Base-by-base conservation (phyloP, 345 rosid genomes). In the Erodium maritimum region DNA sequence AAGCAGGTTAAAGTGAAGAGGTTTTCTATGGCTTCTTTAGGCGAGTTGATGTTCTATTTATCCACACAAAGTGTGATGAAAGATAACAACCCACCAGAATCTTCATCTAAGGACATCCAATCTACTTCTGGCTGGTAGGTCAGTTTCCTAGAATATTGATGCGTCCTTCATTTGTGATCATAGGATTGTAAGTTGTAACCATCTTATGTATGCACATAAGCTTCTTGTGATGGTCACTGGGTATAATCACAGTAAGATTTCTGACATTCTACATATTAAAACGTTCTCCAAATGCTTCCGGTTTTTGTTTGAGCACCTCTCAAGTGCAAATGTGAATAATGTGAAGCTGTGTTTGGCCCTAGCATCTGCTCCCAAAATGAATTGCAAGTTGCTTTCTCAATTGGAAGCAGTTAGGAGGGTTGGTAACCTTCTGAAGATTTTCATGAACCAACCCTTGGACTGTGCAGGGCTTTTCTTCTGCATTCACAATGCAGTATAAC, bases 1-100 rank as follows among this genome's bases (percentile, higher is more conserved):
- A 81, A 76, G 73, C 96, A 89, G 72, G 99, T 89, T 69, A 93
- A 89, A 72, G 90, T 89, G 52, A 80, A 97, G 73, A 78, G 97
- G 71, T 89, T 93, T 66, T 87, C 87, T 18, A 87, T 93, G 99
- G 99, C 96, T 50, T 95, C 99, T 74, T 74, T 93, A 68, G 99
- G 99, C 53, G 99, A 93, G 75, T 67, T 93, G 79, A 70, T 93
- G 61, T 93, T 89, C 78, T 93, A 93, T 70, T 79, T 93, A 63
- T 89, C 99, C 70, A 87, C 99, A 18, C 99, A 85, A 74, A 89
- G 75, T 69, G 96, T 89, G 65, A 86, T 87, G 25, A 72, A 70
- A 68, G 91, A 82, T 50, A 79, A 59, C 61, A 77, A 72, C 71
- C 89, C 84, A 24, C 64, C 67, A 29, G 96, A 93, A 73, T 85